Conservation (phyloP, 805 yeast species). For the Ogataea ganodermae region DNA sequence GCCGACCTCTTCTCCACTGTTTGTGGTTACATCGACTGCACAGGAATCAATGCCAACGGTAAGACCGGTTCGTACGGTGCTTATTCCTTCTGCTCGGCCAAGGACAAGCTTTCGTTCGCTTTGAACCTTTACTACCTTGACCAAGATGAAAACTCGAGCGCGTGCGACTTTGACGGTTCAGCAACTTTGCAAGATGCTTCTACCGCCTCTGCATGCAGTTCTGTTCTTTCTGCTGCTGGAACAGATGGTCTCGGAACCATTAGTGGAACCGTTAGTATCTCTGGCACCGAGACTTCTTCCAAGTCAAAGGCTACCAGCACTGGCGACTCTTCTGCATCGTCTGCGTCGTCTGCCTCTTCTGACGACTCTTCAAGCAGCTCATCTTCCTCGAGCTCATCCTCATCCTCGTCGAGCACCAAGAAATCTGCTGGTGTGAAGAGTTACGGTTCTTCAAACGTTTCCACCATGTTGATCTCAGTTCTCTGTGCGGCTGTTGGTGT, state of each 20-base stretch:
- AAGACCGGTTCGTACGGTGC: conserved; percentile 68
- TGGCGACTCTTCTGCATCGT: conserved; percentile 10
- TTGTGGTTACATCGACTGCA: conserved; percentile 59
- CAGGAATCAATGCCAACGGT: conserved; percentile 64
- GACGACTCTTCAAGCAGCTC: background rate
- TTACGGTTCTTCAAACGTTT: conserved; percentile 6
- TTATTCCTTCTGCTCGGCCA: conserved; percentile 67
- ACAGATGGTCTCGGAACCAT: conserved; percentile 64
- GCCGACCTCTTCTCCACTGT: conserved; percentile 56
- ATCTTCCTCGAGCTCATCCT: background rate
- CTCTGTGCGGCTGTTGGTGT: conserved; percentile 25
- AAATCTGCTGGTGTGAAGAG: conserved; percentile 9
- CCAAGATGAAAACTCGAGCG: conserved; percentile 45
- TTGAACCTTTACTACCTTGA: conserved; percentile 63
- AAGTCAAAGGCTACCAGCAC: conserved; percentile 19
- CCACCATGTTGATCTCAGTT: conserved; percentile 8
- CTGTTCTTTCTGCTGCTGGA: conserved; percentile 67
- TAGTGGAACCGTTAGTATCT: conserved; percentile 36
- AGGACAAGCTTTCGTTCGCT: conserved; percentile 65
- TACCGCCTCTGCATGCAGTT: conserved; percentile 55
- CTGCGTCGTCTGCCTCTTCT: background rate
- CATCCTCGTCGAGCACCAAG: conserved; percentile 8
- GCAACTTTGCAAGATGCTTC: conserved; percentile 53
- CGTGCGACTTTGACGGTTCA: conserved; percentile 72
- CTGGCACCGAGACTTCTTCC: conserved; percentile 26